phyloP scores from a whole-genome alignment of 192 early-diverging fungal species.

The Podila epigama region DNA sequence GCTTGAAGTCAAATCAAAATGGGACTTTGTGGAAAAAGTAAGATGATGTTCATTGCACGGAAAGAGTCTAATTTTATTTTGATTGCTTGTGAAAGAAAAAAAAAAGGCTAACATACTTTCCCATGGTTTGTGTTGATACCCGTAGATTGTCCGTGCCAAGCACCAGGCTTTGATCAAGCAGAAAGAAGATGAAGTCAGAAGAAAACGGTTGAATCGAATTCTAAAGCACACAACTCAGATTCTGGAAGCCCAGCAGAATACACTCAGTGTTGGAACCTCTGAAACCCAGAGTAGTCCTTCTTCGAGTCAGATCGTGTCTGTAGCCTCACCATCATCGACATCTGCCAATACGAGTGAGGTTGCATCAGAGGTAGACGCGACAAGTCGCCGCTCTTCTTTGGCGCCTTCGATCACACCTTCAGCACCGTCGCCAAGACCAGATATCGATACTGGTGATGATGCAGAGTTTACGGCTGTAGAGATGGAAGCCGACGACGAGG shows the following conservation, averaged over 20 bases:
- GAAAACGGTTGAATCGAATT: slow-evolving; percentile 73
- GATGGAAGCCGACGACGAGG: slow-evolving; percentile 43
- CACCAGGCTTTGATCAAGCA: slow-evolving; percentile 66
- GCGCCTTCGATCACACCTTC: slow-evolving; percentile 19
- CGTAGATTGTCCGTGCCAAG: slow-evolving; percentile 58
- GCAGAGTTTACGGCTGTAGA: slow-evolving; percentile 22
- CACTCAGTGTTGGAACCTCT: slow-evolving; percentile 10
- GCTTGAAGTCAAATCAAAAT: slow-evolving; percentile 72
- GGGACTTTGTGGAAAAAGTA: slow-evolving; percentile 73
- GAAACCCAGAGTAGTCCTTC: slow-evolving; percentile 13
- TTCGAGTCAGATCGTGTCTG: not conserved
- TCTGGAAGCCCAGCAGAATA: slow-evolving; percentile 62
- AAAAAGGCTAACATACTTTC: not conserved
- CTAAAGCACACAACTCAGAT: slow-evolving; percentile 77
- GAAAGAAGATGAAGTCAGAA: slow-evolving; percentile 64
- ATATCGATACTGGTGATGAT: slow-evolving; percentile 35
- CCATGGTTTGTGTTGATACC: slow-evolving; percentile 3
- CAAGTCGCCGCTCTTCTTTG: slow-evolving; percentile 32
- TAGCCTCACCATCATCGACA: slow-evolving; percentile 1
- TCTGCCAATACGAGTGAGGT: slow-evolving; percentile 15
- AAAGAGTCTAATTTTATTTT: too few species aligned
- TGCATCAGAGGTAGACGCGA: slow-evolving; percentile 5
- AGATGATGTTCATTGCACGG: too few species aligned
- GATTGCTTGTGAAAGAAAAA: not conserved
- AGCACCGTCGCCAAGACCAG: slow-evolving; percentile 11